These are phyloP conservation scores for Plasmodiophora brassicae DNA, from an alignment of 208 protist species.

Conservation along the genomic window DNA sequence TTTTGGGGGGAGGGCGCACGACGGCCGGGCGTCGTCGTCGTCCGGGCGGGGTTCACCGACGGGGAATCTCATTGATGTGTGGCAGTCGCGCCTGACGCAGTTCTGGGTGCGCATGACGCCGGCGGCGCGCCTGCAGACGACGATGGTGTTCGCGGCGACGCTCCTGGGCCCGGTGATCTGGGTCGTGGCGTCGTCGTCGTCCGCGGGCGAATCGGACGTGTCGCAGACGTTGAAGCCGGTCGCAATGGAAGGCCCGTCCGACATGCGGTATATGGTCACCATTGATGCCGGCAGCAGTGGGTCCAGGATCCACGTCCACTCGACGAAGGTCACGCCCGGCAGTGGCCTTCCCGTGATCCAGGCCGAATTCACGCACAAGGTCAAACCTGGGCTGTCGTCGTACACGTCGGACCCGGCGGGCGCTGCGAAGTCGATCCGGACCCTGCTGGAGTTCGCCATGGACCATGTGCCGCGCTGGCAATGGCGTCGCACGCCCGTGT, in stretches of 20 bases:
- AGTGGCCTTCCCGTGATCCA: not conserved
- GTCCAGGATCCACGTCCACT: not conserved
- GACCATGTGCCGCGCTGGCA: constrained; percentile 4
- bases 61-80: too few species aligned
- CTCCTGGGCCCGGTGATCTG: not conserved
- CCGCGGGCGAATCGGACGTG: not conserved
- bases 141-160: too few species aligned
- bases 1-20: too few species aligned
- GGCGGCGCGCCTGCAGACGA: too few species aligned
- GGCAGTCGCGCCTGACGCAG: too few species aligned
- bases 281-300: constrained; percentile 1
- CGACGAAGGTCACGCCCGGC: not conserved
- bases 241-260: too few species aligned
- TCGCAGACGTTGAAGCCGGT: not conserved
- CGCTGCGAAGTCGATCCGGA: not conserved
- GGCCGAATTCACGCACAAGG: not conserved
- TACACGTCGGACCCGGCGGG: not conserved
- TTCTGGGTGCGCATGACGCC: too few species aligned
- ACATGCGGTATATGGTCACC: not conserved
- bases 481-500: not conserved
- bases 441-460: not conserved
- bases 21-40: too few species aligned
- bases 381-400: not conserved
- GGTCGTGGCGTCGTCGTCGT: not conserved
- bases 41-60: too few species aligned